Conservation (phyloP, 164 flowering plant species). For the Amborella trichopoda region DNA sequence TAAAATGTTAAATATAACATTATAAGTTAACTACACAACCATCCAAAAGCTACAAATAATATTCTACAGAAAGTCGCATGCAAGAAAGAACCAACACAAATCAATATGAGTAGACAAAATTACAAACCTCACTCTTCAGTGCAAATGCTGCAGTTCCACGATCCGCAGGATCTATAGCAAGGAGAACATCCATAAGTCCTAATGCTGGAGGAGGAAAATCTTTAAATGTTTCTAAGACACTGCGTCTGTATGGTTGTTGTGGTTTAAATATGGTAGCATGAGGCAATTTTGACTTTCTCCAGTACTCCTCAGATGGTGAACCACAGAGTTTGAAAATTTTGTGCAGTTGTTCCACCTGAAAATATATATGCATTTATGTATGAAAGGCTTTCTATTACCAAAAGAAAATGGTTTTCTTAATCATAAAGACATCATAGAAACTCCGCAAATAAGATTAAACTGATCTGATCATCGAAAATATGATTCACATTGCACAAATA, state of each 20-base stretch:
- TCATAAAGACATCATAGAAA: no score
- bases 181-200: slow-evolving; percentile 60
- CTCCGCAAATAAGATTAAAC: no score
- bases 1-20: no score
- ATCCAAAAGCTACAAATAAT: no score
- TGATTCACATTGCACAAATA: no score
- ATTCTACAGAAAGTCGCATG: no score
- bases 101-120: neutral
- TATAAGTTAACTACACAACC: no score
- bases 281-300: slow-evolving; percentile 91
- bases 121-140: slow-evolving; percentile 67
- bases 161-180: slow-evolving; percentile 83
- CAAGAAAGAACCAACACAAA: no score
- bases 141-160: slow-evolving; percentile 86
- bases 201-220: slow-evolving; percentile 83
- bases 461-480: no score
- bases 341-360: slow-evolving; percentile 91
- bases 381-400: no score
- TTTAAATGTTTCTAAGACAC: slow-evolving; percentile 79
- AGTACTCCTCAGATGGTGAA: slow-evolving; percentile 93
- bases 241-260: slow-evolving; percentile 75
- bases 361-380: no score
- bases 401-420: no score
- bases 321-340: slow-evolving; percentile 98
- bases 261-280: slow-evolving; percentile 97